Conservation (phyloP, 805 yeast species). For the Tetrapisispora iriomotensis region DNA sequence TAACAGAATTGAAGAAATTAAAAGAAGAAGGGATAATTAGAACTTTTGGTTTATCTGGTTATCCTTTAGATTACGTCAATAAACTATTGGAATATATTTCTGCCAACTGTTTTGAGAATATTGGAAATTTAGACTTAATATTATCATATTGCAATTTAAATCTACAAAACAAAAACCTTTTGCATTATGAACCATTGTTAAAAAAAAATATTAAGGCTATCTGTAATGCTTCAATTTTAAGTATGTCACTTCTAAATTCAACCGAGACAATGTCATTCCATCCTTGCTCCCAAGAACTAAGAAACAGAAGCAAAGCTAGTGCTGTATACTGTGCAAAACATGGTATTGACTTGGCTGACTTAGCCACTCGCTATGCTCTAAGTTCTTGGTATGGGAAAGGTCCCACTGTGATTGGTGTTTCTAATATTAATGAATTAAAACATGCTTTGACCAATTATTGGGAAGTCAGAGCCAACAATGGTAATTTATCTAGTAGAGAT, state of each 20-base stretch:
- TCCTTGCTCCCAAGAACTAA: constrained; percentile 59
- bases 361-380: constrained; percentile 71
- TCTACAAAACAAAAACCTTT: constrained; percentile 54
- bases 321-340: constrained; percentile 37
- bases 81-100: constrained; percentile 21
- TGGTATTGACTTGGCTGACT: constrained; percentile 63
- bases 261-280: constrained; percentile 65
- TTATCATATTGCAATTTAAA: constrained; percentile 77
- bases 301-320: constrained; percentile 34
- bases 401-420: constrained; percentile 70
- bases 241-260: constrained; percentile 76
- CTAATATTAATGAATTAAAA: constrained; percentile 51
- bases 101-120: constrained; percentile 16
- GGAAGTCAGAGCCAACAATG: constrained; percentile 28
- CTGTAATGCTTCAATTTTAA: constrained; percentile 68
- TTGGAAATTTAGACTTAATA: constrained; percentile 63
- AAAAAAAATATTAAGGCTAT: constrained; percentile 12
- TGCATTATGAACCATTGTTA: constrained; percentile 26
- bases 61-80: constrained; percentile 67
- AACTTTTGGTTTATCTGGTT: constrained; percentile 76
- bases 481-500: constrained; percentile 35
- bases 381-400: constrained; percentile 46
- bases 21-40: constrained; percentile 54
- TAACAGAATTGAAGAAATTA: constrained; percentile 47
- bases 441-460: constrained; percentile 52